phyloP scores from a whole-genome alignment of 495 filamentous ascomycete species.

The Lentithecium fluviatile region DNA sequence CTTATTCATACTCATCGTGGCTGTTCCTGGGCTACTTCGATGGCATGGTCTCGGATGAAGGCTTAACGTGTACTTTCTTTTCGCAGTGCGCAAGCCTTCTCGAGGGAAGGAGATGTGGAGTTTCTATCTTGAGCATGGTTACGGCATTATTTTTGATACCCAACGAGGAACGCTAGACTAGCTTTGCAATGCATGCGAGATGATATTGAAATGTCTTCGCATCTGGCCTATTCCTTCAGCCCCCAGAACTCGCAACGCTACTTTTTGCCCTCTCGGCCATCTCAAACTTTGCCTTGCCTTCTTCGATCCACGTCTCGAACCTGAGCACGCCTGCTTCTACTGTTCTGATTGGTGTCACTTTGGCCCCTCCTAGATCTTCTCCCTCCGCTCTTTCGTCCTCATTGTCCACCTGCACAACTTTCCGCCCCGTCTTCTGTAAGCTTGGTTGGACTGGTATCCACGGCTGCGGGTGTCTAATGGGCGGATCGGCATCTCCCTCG shows the following conservation, averaged over 20 bases:
- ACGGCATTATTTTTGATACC: too few relatives aligned
- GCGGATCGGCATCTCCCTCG: constrained; percentile 60
- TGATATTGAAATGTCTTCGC: too few relatives aligned
- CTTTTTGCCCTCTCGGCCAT: constrained; percentile 2
- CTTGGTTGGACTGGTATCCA: constrained; percentile 63
- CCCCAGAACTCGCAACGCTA: constrained; percentile 21
- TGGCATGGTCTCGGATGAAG: too few relatives aligned
- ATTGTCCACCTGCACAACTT: neutral
- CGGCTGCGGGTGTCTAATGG: constrained; percentile 70
- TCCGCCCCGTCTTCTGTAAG: constrained; percentile 39
- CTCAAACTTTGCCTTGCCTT: constrained; percentile 45
- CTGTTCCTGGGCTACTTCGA: too few relatives aligned
- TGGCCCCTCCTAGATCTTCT: constrained; percentile 40
- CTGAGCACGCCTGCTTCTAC: constrained; percentile 64
- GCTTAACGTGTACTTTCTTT: too few relatives aligned
- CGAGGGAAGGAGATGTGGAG: too few relatives aligned
- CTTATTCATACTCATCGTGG: too few relatives aligned
- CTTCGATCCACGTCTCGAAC: constrained; percentile 70
- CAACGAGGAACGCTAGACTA: too few relatives aligned
- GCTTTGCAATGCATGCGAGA: too few relatives aligned
- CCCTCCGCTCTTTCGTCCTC: constrained; percentile 23
- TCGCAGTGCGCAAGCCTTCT: too few relatives aligned
- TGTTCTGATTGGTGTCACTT: constrained; percentile 55
- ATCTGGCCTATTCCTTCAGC: neutral
- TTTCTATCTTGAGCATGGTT: too few relatives aligned